Evolutionary conservation across 2,329 filamentous ascomycete species (phyloP).

Genomic region (Stenocarpella maydis): DNA sequence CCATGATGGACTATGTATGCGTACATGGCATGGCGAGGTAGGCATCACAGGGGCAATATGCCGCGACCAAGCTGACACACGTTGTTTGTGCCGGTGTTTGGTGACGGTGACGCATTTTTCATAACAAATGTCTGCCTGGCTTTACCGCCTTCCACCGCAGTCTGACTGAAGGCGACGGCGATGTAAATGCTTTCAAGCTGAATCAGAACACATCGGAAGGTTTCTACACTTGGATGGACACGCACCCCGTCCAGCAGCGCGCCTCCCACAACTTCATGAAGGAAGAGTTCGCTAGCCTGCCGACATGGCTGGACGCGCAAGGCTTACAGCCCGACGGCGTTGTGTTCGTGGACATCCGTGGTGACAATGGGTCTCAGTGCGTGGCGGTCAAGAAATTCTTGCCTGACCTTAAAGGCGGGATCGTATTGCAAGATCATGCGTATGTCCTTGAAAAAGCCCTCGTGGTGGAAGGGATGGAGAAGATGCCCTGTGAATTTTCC

Average conservation of each 20-base stretch:
- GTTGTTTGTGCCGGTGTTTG: neutral
- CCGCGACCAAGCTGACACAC: neutral
- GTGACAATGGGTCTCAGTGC: conserved; percentile 1
- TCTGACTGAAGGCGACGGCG: neutral
- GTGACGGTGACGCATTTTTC: conserved; percentile 10
- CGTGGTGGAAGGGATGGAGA: conserved; percentile 38
- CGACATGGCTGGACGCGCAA: conserved; percentile 38
- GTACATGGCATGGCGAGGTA: neutral
- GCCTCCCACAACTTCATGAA: conserved; percentile 43
- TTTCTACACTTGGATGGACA: conserved; percentile 4
- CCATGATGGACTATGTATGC: conserved; percentile 3
- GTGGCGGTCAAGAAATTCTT: neutral
- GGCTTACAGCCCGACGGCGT: neutral
- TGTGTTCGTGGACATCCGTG: conserved; percentile 6
- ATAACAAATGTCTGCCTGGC: conserved; percentile 1
- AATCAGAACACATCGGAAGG: neutral
- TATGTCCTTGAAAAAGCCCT: conserved; percentile 38
- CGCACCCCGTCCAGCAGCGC: conserved; percentile 33
- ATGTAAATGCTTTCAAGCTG: neutral
- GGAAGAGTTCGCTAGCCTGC: conserved; percentile 38
- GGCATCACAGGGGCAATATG: neutral
- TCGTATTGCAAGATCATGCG: conserved; percentile 38
- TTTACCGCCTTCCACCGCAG: neutral
- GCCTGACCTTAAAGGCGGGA: neutral
- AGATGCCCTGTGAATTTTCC: conserved; percentile 37